Percentiles rank a stretch among this genome's conserved stretches.
Evolutionary conservation across 75 land plant species (phyloP).

Genomic region (Sequoia sempervirens): DNA sequence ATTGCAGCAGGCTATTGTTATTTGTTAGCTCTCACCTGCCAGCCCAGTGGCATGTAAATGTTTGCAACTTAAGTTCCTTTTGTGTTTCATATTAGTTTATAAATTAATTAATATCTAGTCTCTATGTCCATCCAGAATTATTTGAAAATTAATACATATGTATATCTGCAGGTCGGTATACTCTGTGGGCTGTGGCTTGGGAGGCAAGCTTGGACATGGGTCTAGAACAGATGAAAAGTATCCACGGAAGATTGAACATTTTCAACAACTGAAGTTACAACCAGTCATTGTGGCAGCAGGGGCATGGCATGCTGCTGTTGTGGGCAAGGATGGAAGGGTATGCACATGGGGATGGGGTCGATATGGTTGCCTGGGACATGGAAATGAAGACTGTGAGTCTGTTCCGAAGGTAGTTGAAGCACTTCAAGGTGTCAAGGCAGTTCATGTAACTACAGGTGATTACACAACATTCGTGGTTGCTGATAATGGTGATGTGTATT

Average conservation of each 20-base stretch:
- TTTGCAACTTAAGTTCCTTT: background rate
- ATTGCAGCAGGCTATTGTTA: conserved; percentile 96
- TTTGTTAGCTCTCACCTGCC: conserved; percentile 77
- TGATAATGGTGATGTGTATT: conserved; percentile 78
- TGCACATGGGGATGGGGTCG: conserved; percentile 98
- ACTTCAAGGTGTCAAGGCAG: conserved; percentile 64
- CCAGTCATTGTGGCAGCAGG: conserved; percentile 82
- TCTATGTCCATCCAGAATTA: background rate
- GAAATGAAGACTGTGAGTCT: conserved; percentile 79
- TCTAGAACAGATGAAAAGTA: conserved; percentile 65
- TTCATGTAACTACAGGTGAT: conserved; percentile 88
- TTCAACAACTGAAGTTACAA: conserved; percentile 58
- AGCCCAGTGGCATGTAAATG: conserved; percentile 80
- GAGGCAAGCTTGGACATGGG: conserved; percentile 93
- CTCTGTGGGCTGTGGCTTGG: conserved; percentile 92
- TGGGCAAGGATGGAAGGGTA: conserved; percentile 75
- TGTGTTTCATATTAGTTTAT: background rate
- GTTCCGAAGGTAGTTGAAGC: conserved; percentile 78
- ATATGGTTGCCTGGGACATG: conserved; percentile 87
- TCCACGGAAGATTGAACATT: conserved; percentile 69
- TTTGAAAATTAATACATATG: background rate
- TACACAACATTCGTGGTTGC: conserved; percentile 85
- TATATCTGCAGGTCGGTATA: conserved; percentile 70
- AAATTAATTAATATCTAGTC: background rate
- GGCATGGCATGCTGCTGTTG: conserved; percentile 96